Percentiles rank a stretch among this genome's conserved stretches.
Evolutionary conservation across 2,329 filamentous ascomycete genomes (phyloP).

Genomic region (Graphilbum ipis-grandicollis): DNA sequence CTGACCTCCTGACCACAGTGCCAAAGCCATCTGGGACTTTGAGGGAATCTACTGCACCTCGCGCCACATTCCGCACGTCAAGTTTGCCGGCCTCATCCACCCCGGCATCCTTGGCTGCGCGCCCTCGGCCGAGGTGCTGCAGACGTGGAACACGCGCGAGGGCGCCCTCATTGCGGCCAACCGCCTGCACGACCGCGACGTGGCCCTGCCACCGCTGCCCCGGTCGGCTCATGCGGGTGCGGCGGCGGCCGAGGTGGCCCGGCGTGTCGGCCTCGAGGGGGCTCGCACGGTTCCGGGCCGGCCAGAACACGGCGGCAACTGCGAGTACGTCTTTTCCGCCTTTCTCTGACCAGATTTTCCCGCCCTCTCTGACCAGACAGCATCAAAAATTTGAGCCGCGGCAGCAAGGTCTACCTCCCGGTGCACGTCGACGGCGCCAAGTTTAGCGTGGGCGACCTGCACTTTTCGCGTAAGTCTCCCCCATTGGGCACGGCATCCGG

Average conservation of each 20-base stretch:
- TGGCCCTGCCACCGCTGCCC: conserved; percentile 61
- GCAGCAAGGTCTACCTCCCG: conserved; percentile 61
- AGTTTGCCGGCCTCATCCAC: conserved; percentile 79
- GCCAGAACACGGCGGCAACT: conserved; percentile 79
- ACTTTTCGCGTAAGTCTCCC: conserved; percentile 46
- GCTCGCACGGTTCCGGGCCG: conserved; percentile 72
- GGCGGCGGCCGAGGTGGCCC: conserved; percentile 38
- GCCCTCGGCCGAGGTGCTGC: conserved; percentile 60
- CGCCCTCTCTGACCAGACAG: conserved; percentile 3
- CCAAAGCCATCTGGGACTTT: conserved; percentile 43
- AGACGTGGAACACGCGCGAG: conserved; percentile 72
- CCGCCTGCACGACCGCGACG: conserved; percentile 43
- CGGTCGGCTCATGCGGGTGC: conserved; percentile 56
- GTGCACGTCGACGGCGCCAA: conserved; percentile 78
- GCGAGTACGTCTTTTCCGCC: conserved; percentile 37
- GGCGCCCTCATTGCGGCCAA: conserved; percentile 57
- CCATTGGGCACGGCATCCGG: too few relatives aligned
- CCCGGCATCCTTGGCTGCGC: conserved; percentile 85
- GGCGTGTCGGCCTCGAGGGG: conserved; percentile 58
- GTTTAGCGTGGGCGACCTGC: conserved; percentile 77
- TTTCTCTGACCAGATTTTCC: too few relatives aligned
- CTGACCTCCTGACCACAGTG: conserved; percentile 12
- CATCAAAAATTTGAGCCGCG: conserved; percentile 16
- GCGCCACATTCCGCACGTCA: conserved; percentile 72
- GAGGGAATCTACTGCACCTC: conserved; percentile 56